Evolutionary conservation across 306 rosid species (phyloP).

Genomic region (Lathyrus oleraceus): DNA sequence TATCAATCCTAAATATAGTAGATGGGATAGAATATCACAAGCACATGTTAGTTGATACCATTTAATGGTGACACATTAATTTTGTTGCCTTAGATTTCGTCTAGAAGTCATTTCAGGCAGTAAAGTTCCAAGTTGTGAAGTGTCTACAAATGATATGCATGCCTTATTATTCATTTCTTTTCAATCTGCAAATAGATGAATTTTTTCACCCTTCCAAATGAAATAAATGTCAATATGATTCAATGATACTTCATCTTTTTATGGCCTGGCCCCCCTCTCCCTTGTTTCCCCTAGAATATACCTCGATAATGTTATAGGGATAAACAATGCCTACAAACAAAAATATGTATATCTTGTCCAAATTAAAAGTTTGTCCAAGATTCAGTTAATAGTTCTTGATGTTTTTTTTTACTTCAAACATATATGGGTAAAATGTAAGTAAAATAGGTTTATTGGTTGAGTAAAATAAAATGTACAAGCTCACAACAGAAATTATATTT

Average conservation of each 20-base stretch:
- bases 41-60: constrained; percentile 32
- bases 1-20: not conserved
- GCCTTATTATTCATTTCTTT: constrained; percentile 15
- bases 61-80: constrained; percentile 16
- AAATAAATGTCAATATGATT: constrained; percentile 5
- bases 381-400: too few species aligned
- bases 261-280: not conserved
- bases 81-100: constrained; percentile 34
- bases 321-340: not conserved
- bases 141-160: constrained; percentile 19
- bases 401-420: too few species aligned
- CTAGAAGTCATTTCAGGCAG: not conserved
- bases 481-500: too few species aligned
- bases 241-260: constrained; percentile 4
- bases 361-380: too few species aligned
- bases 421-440: too few species aligned
- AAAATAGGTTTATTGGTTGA: too few species aligned
- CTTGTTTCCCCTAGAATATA: not conserved
- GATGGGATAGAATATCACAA: constrained; percentile 31
- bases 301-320: not conserved
- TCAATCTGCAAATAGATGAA: constrained; percentile 1
- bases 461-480: too few species aligned
- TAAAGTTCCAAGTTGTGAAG: not conserved
- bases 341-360: too few species aligned
- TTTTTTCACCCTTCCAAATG: constrained; percentile 7